phyloP scores from a whole-genome alignment of 495 filamentous ascomycete species.

The Aspergillus ostianus region DNA sequence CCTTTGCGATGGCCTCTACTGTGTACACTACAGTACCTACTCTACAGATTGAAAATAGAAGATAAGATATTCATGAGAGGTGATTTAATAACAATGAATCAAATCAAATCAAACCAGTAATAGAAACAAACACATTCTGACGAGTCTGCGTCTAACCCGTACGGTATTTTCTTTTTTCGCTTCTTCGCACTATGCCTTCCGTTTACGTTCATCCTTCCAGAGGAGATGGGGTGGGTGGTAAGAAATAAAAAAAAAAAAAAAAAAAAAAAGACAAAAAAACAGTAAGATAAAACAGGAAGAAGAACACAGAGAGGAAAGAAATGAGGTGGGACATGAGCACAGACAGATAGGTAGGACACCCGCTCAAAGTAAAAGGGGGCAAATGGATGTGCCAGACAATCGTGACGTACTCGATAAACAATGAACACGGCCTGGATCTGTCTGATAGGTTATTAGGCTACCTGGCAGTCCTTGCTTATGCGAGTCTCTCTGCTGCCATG shows the following conservation, averaged over 20 bases:
- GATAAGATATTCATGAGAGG: too few relatives aligned
- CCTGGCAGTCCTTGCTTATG: background rate
- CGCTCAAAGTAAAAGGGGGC: background rate
- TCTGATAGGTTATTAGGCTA: background rate
- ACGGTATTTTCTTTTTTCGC: slow-evolving; percentile 2
- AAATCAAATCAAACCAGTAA: slow-evolving; percentile 6
- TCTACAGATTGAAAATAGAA: too few relatives aligned
- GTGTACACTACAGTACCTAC: too few relatives aligned
- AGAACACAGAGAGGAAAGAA: slow-evolving; percentile 4
- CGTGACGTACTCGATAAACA: background rate
- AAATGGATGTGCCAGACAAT: background rate
- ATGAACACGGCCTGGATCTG: background rate
- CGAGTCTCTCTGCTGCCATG: background rate
- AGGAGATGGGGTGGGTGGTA: slow-evolving; percentile 7
- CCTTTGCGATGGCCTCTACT: background rate
- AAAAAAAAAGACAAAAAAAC: background rate
- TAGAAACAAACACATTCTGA: background rate
- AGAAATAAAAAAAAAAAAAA: background rate
- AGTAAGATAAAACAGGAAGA: slow-evolving; percentile 7
- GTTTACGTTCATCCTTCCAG: slow-evolving; percentile 8
- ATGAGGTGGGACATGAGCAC: slow-evolving; percentile 1
- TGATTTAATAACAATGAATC: too few relatives aligned
- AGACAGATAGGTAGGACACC: background rate
- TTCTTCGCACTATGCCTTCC: slow-evolving; percentile 2
- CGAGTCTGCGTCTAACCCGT: background rate